Evolutionary conservation across 78 protist genomes (phyloP).

Genomic region (Dictyostelium brefeldianum): DNA sequence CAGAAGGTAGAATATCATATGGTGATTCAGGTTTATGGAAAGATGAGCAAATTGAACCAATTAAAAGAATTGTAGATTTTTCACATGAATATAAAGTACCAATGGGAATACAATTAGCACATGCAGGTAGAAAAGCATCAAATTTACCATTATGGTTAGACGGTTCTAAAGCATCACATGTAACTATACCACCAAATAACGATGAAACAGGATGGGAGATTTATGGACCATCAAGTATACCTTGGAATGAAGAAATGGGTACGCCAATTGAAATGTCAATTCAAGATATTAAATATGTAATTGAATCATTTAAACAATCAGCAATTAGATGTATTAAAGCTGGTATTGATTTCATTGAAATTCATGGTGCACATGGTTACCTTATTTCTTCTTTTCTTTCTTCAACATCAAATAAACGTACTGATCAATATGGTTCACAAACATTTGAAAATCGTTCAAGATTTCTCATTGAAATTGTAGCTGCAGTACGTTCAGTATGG

Average conservation of each 20-base stretch:
- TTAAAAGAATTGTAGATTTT: conserved; percentile 19
- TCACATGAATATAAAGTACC: background rate
- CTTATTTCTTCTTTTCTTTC: conserved; percentile 79
- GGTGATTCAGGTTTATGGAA: conserved; percentile 39
- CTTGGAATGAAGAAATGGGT: background rate
- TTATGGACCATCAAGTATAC: background rate
- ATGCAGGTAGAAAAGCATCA: conserved; percentile 66
- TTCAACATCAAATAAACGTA: conserved; percentile 85
- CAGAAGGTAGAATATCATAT: conserved; percentile 36
- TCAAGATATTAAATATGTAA: background rate
- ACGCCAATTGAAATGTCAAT: conserved; percentile 78
- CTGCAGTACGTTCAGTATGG: conserved; percentile 47
- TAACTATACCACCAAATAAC: background rate
- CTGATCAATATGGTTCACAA: conserved; percentile 93
- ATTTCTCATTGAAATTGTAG: conserved; percentile 68
- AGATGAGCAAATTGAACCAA: conserved; percentile 35
- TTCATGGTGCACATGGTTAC: conserved; percentile 93
- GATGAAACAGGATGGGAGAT: conserved; percentile 1
- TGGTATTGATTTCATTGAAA: conserved; percentile 86
- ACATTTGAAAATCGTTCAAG: conserved; percentile 85
- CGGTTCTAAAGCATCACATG: background rate
- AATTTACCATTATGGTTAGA: background rate
- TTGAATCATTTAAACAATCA: conserved; percentile 57
- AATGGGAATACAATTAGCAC: conserved; percentile 47
- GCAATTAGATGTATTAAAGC: conserved; percentile 77